phyloP scores from a whole-genome alignment of 1,284 basidiomycete genomes.

The Ceratobasidium sp. region DNA sequence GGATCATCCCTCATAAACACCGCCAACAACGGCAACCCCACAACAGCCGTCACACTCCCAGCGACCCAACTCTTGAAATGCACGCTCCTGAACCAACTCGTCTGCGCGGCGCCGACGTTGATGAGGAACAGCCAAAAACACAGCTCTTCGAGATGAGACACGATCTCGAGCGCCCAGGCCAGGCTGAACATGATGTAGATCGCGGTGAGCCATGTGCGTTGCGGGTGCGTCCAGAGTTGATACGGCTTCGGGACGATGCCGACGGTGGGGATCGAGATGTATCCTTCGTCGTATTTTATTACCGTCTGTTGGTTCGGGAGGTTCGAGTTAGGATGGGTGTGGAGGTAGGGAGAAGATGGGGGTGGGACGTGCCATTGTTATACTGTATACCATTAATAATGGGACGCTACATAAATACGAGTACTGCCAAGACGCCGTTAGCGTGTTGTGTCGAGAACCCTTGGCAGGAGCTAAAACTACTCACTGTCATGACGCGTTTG shows the following conservation, averaged over 20 bases:
- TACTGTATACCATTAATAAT: slow-evolving; percentile 44
- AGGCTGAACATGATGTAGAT: slow-evolving; percentile 47
- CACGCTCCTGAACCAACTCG: slow-evolving; percentile 47
- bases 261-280: slow-evolving; percentile 27
- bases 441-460: neutral
- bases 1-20: slow-evolving; percentile 45
- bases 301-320: slow-evolving; percentile 37
- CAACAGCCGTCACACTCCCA: slow-evolving; percentile 45
- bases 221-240: slow-evolving; percentile 44
- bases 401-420: slow-evolving; percentile 47
- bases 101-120: slow-evolving; percentile 36
- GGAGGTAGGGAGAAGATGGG: slow-evolving; percentile 6
- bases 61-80: slow-evolving; percentile 48
- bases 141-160: slow-evolving; percentile 50
- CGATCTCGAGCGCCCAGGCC: slow-evolving; percentile 49
- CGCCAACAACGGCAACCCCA: slow-evolving; percentile 44
- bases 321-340: neutral
- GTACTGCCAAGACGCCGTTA: slow-evolving; percentile 34
- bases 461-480: neutral
- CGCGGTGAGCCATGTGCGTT: slow-evolving; percentile 45
- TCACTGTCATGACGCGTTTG: slow-evolving; percentile 48
- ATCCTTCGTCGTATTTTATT: slow-evolving; percentile 49
- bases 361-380: slow-evolving; percentile 42
- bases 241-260: slow-evolving; percentile 47
- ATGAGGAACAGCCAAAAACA: slow-evolving; percentile 50